Evolutionary conservation across 148 eudicot species (phyloP).

Genomic region (Amaranthus cruentus): DNA sequence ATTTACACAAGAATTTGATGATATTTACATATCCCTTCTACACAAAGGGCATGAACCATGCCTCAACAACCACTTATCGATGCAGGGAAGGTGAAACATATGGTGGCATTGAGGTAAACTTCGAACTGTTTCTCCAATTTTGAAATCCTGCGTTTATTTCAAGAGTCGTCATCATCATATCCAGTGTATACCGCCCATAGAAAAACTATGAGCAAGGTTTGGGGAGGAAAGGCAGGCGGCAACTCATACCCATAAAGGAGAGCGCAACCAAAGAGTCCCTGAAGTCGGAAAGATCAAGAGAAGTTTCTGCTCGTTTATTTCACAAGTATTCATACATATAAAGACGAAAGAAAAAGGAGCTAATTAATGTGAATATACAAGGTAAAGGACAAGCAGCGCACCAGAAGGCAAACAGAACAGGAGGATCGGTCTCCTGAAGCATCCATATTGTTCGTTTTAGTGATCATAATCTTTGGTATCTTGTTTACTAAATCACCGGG

Average conservation of each 20-base stretch:
- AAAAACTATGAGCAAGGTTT: too few species aligned
- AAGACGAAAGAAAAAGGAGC: background rate
- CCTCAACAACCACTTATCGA: slow-evolving; percentile 88
- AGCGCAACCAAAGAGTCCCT: too few species aligned
- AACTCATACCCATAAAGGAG: too few species aligned
- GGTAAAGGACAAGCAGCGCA: slow-evolving; percentile 8
- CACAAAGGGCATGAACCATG: slow-evolving; percentile 94
- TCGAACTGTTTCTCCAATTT: slow-evolving; percentile 75
- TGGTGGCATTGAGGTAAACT: slow-evolving; percentile 89
- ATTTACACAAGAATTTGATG: slow-evolving; percentile 33
- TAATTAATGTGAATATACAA: background rate
- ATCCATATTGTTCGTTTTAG: slow-evolving; percentile 54
- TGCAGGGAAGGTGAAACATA: slow-evolving; percentile 95
- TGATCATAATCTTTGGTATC: slow-evolving; percentile 81
- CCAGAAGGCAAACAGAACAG: slow-evolving; percentile 98
- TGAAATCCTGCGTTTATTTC: slow-evolving; percentile 63
- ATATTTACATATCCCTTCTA: slow-evolving; percentile 71
- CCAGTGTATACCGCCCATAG: too few species aligned
- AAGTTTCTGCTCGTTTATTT: too few species aligned
- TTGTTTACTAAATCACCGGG: slow-evolving; percentile 71
- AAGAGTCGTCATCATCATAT: too few species aligned
- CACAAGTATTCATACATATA: background rate
- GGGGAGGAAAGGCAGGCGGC: too few species aligned
- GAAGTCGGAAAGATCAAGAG: too few species aligned
- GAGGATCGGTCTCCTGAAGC: slow-evolving; percentile 77